Base-by-base conservation (phyloP, 805 yeast genomes). In the Nakazawaea ishiwadae region DNA sequence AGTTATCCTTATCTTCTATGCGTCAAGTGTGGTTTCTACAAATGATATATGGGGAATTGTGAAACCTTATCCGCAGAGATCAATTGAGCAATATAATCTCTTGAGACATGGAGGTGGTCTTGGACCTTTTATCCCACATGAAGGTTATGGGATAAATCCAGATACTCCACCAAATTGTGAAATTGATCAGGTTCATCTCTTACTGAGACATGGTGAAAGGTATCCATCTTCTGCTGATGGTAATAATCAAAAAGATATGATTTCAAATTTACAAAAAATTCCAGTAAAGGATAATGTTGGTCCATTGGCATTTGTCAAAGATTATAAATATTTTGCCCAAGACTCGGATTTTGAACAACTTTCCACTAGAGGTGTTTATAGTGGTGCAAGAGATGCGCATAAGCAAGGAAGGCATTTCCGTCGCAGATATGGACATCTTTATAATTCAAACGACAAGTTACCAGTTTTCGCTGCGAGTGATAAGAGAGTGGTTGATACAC, bases 201-300 rank as follows among this genome's bases (percentile, higher is more conserved):
- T 71, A 28, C 61, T 67, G 43, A 68, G 84, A 48, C 84, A 79
- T 47, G 84, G 83, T 12, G 84, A 77, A 52, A 64, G 84, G 39
- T 77, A 63, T 53, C 79, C 75, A 11, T 61, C 63, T 9, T 39
- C 40, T 19, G 37, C 34, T 7, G 46, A 35, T 21, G 59, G 58
- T n/a, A 23, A 30, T 5, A 35, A 43, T 3, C 42, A 55, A 10
- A 20, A 37, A 20, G 23, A 27, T 8, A 35, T 47, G 27, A 28
- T 49, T 15, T 31, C 31, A 6, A 37, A 47, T 10, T 42, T 45
- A 24, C 40, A 44, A 36, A 21, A 28, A 17, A 44, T 33, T 21
- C 32, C 46, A 14, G 26, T 44, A 43, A 37, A 35, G 27, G 47
- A 50, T 28, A 29, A 63, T 3, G 53, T 49, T 7, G 80, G 79